Conservation (phyloP, 352 stramenopile species). For the Pythium dissimile region DNA sequence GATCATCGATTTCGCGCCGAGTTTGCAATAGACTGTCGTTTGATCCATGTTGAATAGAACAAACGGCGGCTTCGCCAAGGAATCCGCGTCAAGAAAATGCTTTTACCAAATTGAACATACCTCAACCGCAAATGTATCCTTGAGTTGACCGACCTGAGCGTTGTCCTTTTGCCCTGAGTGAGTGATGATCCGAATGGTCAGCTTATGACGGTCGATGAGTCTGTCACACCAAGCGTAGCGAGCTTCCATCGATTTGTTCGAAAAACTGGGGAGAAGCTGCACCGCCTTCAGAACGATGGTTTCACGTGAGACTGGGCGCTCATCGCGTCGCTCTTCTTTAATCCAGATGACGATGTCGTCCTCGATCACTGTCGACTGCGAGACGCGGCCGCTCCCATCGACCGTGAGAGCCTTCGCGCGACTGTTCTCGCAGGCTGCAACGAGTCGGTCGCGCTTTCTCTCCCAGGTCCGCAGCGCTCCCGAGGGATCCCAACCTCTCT, state of each 20-base stretch:
- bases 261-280: neutral
- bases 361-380: neutral
- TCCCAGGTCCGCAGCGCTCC: neutral
- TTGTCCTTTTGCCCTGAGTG: neutral
- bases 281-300: neutral
- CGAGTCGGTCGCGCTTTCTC: neutral
- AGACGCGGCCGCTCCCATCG: neutral
- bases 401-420: constrained; percentile 5
- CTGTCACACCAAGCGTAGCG: neutral
- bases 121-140: neutral
- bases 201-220: neutral
- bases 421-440: neutral
- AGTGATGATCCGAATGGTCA: neutral
- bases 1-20: neutral
- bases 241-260: neutral
- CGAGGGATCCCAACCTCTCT: neutral
- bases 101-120: neutral
- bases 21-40: neutral
- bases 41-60: constrained; percentile 7
- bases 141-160: neutral
- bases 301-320: neutral
- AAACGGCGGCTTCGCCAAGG: neutral
- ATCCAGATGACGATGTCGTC: neutral
- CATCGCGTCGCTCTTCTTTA: neutral
- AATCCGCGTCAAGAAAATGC: neutral